Conservation (phyloP, 2,329 filamentous ascomycete genomes). For the Trichocomaceae sp. region DNA sequence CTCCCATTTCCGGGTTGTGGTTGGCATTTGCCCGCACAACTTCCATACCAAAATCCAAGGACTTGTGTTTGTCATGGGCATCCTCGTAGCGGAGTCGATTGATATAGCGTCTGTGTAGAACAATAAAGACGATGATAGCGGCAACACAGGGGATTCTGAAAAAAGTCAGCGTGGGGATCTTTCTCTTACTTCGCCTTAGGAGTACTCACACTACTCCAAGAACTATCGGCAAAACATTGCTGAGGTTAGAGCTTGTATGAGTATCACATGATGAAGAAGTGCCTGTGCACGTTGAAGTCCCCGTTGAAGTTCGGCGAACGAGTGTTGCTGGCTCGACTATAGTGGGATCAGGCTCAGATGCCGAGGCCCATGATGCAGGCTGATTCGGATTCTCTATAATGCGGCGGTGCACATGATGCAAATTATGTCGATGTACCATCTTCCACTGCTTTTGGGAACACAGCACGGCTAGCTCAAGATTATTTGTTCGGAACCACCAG, state of each 20-base stretch:
- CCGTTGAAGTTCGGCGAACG: conserved; percentile 14
- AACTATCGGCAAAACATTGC: conserved; percentile 60
- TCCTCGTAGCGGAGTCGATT: conserved; percentile 71
- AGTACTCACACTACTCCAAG: conserved; percentile 63
- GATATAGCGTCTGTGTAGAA: conserved; percentile 71
- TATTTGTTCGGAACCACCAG: not conserved
- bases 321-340: conserved; percentile 23
- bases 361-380: conserved; percentile 23
- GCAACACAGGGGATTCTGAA: conserved; percentile 67
- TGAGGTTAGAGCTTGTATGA: conserved; percentile 45
- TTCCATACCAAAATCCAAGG: conserved; percentile 85
- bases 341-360: conserved; percentile 21
- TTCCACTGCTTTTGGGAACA: conserved; percentile 8
- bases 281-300: conserved; percentile 17
- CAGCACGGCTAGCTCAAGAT: not conserved
- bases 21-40: conserved; percentile 31
- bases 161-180: conserved; percentile 19
- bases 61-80: conserved; percentile 76
- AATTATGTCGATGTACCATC: conserved; percentile 23
- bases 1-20: conserved; percentile 47
- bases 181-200: not conserved
- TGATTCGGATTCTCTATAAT: conserved; percentile 8
- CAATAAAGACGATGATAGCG: conserved; percentile 61
- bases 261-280: conserved; percentile 49
- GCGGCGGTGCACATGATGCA: conserved; percentile 2